Evolutionary conservation across 148 eudicot species (phyloP), one percentile per base, ranked within the genome.

Genomic region (Nyssa sinensis): DNA sequence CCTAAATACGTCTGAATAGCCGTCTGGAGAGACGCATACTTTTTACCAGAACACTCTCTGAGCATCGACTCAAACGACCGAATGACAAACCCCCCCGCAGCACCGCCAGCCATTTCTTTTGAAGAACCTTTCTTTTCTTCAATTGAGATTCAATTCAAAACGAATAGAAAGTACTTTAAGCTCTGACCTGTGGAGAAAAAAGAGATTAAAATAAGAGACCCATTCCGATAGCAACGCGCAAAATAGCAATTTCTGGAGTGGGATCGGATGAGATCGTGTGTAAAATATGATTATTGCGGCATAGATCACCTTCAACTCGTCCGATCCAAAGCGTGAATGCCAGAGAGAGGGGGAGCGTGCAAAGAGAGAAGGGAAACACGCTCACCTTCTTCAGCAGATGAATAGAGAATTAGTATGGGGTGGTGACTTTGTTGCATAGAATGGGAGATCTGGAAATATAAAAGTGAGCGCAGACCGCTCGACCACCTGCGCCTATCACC

Each of bases 51-150:
- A 69, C 91, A 88, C 80, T 96, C 99, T 67, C 89, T 96, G 71
- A 91, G 97, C 97, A 96, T 96, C 14, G 88, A 86, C 81, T 96
- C 99, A 60, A 91, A 96, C 49, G 97, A 93, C 73, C 99, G 88
- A 37, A 90, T 88, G 7, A 96, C 83, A 62, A 96, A 96, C 2
- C 98, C 98, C 4, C 98, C 99, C 23, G 99, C 99, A 62, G 97
- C 98, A 64, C 92, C 94, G 27, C 93, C 96, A 74, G 97, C 93
- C 98, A 94, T 93, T 63, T 72, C 44, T 59, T 28, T 14, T 14
- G 19, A 14, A 12, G 17, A 44, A 44, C 51, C 51, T 44, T 31
- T 47, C 27, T 37, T 31, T 60, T n/a, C n/a, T 69, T 53, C 62
- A 25, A 12, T 6, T 10, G 13, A 5, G 51, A 53, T 24, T 69